These are phyloP conservation scores for Monotropa hypopitys DNA, from an alignment of 179 eudicot genomes.

Conservation along the genomic window DNA sequence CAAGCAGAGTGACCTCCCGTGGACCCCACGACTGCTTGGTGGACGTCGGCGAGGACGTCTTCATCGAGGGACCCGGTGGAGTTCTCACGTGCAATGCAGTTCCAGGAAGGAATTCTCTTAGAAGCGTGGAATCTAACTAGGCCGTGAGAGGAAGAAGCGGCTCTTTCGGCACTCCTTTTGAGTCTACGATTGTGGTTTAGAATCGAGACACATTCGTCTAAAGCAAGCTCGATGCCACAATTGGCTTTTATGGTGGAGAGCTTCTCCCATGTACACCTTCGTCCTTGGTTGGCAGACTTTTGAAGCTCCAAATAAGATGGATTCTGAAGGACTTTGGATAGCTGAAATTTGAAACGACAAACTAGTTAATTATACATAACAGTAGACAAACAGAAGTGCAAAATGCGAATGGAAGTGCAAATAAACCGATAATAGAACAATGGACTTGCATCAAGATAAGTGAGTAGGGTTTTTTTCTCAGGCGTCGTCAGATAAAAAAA, in stretches of 20 bases:
- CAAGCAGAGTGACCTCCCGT: slow-evolving; percentile 23
- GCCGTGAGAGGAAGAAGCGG: slow-evolving; percentile 50
- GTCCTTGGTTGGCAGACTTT: slow-evolving; percentile 92
- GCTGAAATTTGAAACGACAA: slow-evolving; percentile 25
- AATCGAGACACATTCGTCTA: slow-evolving; percentile 70
- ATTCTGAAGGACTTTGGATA: slow-evolving; percentile 75
- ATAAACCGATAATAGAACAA: neutral
- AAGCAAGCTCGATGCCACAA: slow-evolving; percentile 81
- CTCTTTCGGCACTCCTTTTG: slow-evolving; percentile 63
- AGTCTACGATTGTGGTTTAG: slow-evolving; percentile 95
- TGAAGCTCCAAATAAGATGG: slow-evolving; percentile 79
- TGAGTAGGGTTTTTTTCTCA: neutral
- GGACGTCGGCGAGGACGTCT: slow-evolving; percentile 43
- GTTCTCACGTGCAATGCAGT: slow-evolving; percentile 78
- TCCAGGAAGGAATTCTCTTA: slow-evolving; percentile 90
- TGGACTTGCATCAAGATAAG: neutral
- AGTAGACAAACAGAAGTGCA: neutral
- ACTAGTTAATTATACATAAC: neutral
- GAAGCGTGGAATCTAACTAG: slow-evolving; percentile 54
- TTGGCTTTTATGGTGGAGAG: slow-evolving; percentile 93
- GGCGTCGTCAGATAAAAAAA: neutral
- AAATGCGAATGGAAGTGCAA: neutral
- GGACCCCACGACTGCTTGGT: slow-evolving; percentile 23
- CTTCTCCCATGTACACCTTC: slow-evolving; percentile 97
- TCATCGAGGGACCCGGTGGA: slow-evolving; percentile 93